These are phyloP conservation scores for Lonicera japonica DNA, from an alignment of 129 eudicot species.

Conservation along the genomic window DNA sequence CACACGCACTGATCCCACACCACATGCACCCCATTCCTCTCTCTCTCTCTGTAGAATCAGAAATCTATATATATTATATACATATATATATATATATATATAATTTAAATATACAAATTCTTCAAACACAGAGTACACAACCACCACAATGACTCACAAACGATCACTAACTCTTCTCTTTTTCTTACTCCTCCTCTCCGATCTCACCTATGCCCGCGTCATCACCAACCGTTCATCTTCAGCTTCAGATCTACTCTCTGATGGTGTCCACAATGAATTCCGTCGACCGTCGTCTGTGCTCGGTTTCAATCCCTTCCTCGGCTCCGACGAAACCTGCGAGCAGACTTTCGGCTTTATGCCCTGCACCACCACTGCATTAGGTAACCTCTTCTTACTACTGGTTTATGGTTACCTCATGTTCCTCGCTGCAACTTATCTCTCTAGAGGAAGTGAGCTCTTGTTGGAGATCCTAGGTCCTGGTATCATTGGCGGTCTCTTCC, in stretches of 20 bases:
- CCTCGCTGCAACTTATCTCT: slow-evolving; percentile 62
- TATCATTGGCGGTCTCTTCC: slow-evolving; percentile 68
- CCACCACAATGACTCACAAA: slow-evolving; percentile 19
- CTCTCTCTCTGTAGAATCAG: too few relatives aligned
- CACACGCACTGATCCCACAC: too few relatives aligned
- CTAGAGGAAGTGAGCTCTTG: slow-evolving; percentile 64
- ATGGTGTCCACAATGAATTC: slow-evolving; percentile 30
- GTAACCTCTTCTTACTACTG: slow-evolving; percentile 53
- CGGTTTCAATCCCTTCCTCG: slow-evolving; percentile 23
- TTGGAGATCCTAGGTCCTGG: slow-evolving; percentile 84
- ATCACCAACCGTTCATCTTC: slow-evolving; percentile 23
- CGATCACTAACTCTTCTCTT: slow-evolving; percentile 17
- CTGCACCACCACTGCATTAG: slow-evolving; percentile 54
- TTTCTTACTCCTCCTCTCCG: slow-evolving; percentile 28
- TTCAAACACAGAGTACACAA: too few relatives aligned
- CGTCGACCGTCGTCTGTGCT: slow-evolving; percentile 15
- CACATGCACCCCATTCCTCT: too few relatives aligned
- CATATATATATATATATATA: too few relatives aligned
- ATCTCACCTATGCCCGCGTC: slow-evolving; percentile 24
- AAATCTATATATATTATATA: too few relatives aligned
- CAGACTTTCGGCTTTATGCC: slow-evolving; percentile 78
- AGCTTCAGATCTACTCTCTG: slow-evolving; percentile 43
- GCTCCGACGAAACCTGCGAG: slow-evolving; percentile 50
- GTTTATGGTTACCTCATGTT: slow-evolving; percentile 79
- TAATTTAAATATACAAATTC: too few relatives aligned